These are phyloP conservation scores for Jatropha multifida DNA, from an alignment of 441 rosid genomes.

Conservation along the genomic window DNA sequence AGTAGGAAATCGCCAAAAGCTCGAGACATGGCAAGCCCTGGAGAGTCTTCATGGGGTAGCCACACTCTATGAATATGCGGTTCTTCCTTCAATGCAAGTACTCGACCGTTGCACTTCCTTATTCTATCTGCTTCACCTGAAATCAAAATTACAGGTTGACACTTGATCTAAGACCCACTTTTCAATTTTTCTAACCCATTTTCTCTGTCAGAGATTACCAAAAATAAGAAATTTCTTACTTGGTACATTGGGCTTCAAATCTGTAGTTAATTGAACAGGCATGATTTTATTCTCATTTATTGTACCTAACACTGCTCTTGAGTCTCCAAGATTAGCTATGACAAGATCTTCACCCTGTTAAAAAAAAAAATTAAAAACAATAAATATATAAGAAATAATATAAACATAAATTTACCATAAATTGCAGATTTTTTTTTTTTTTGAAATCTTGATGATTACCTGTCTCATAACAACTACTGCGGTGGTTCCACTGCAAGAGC, in stretches of 20 bases:
- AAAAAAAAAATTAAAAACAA: too few relatives aligned
- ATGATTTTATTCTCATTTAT: slow-evolving; percentile 33
- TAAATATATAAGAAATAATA: too few relatives aligned
- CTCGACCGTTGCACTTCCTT: slow-evolving; percentile 66
- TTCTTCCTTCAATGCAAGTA: slow-evolving; percentile 63
- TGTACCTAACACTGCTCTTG: slow-evolving; percentile 74
- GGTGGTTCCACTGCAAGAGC: slow-evolving; percentile 73
- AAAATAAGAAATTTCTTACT: slow-evolving; percentile 37
- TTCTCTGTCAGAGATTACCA: slow-evolving; percentile 1
- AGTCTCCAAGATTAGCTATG: slow-evolving; percentile 87
- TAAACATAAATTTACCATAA: too few relatives aligned
- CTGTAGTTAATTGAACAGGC: slow-evolving; percentile 66
- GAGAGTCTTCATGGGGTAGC: slow-evolving; percentile 69
- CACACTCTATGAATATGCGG: slow-evolving; percentile 79
- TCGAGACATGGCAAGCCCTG: slow-evolving; percentile 88
- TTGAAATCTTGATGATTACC: slow-evolving; percentile 29
- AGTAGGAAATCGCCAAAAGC: slow-evolving; percentile 79
- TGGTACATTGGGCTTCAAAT: slow-evolving; percentile 72
- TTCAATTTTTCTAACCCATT: not conserved
- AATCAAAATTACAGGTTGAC: slow-evolving; percentile 11
- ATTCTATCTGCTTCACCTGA: slow-evolving; percentile 82
- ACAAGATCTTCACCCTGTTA: slow-evolving; percentile 65
- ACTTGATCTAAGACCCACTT: not conserved
- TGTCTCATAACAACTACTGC: slow-evolving; percentile 72
- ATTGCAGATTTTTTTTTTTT: too few relatives aligned